Percentiles rank a stretch among this genome's conserved stretches.
Conservation (phyloP, 2,329 filamentous ascomycete species). For the Aspergillus felis region DNA sequence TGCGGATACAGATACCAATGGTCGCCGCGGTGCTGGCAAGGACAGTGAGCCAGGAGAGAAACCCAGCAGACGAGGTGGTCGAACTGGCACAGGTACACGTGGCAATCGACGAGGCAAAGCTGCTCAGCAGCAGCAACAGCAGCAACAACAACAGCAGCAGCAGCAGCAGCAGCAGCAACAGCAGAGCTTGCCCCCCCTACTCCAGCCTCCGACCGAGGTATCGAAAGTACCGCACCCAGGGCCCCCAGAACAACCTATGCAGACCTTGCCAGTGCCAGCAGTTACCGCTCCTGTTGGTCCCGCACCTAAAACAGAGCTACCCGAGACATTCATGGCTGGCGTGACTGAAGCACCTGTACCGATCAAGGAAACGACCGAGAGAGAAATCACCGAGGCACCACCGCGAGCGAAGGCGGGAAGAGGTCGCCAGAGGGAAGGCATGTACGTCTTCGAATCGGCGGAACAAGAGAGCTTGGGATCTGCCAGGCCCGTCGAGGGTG, state of each 20-base stretch:
- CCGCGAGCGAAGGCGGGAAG: slow-evolving; percentile 27
- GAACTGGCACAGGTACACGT: slow-evolving; percentile 29
- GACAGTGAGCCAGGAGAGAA: slow-evolving; percentile 36
- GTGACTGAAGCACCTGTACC: slow-evolving; percentile 14
- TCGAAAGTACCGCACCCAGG: slow-evolving; percentile 15
- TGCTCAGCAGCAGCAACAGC: slow-evolving; percentile 17
- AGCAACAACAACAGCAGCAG: slow-evolving; percentile 7
- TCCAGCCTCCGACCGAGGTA: slow-evolving; percentile 5
- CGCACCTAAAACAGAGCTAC: slow-evolving; percentile 24
- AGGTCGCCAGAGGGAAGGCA: slow-evolving; percentile 29
- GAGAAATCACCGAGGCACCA: slow-evolving; percentile 18
- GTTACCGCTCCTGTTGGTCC: slow-evolving; percentile 17
- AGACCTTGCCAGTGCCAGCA: slow-evolving; percentile 1
- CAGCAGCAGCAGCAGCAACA: slow-evolving; percentile 14
- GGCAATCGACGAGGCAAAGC: slow-evolving; percentile 34
- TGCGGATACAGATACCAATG: slow-evolving; percentile 32
- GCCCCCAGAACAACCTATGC: slow-evolving; percentile 8
- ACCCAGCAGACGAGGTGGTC: slow-evolving; percentile 31
- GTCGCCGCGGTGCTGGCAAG: slow-evolving; percentile 30
- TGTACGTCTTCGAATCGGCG: slow-evolving; percentile 34
- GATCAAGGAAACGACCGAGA: slow-evolving; percentile 27
- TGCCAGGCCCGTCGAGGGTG: slow-evolving; percentile 24
- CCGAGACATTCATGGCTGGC: slow-evolving; percentile 17
- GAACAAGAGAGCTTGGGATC: slow-evolving; percentile 25
- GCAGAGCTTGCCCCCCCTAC: slow-evolving; percentile 12